These are phyloP conservation scores for Sugiyamaella grinbergsii DNA, from an alignment of 1,139 yeast genomes.

Conservation along the genomic window DNA sequence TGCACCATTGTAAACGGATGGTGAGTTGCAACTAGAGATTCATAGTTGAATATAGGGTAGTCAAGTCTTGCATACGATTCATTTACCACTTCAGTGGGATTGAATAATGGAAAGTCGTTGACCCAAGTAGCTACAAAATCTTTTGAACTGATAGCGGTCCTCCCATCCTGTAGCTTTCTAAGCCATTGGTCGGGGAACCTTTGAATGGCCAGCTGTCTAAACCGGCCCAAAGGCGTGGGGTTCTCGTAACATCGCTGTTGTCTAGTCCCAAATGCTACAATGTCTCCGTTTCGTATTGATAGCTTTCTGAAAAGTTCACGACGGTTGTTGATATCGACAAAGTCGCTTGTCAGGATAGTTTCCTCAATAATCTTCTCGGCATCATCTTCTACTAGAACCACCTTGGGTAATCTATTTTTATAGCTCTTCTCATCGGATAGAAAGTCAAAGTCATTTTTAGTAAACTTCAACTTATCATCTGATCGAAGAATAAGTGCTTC, in stretches of 20 bases:
- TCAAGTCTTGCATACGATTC: slow-evolving; percentile 34
- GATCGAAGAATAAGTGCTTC: slow-evolving; percentile 68
- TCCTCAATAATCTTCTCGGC: slow-evolving; percentile 14
- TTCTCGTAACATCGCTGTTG: slow-evolving; percentile 73
- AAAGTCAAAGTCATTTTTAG: slow-evolving; percentile 44
- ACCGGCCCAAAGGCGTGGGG: slow-evolving; percentile 91
- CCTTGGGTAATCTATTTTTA: slow-evolving; percentile 60
- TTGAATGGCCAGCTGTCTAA: slow-evolving; percentile 71
- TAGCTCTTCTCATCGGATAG: slow-evolving; percentile 53
- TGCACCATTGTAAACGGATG: slow-evolving; percentile 97
- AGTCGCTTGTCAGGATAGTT: background rate
- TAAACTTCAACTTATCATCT: slow-evolving; percentile 42
- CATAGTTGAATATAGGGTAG: slow-evolving; percentile 64
- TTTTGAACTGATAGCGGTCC: slow-evolving; percentile 30
- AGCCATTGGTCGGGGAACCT: slow-evolving; percentile 56
- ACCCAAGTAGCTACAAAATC: slow-evolving; percentile 81
- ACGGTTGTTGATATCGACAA: slow-evolving; percentile 28
- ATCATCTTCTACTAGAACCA: slow-evolving; percentile 44
- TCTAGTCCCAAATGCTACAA: slow-evolving; percentile 74
- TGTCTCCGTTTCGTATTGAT: slow-evolving; percentile 60
- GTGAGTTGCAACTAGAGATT: slow-evolving; percentile 69
- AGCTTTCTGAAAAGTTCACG: slow-evolving; percentile 24
- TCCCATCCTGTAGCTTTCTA: slow-evolving; percentile 39
- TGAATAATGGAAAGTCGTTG: slow-evolving; percentile 84
- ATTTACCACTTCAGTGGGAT: slow-evolving; percentile 50